A percentile compares a stretch with the other conserved stretches of the same genome.
phyloP scores from a whole-genome alignment of 1,139 yeast species.

The Debaryomycetaceae sp. region DNA sequence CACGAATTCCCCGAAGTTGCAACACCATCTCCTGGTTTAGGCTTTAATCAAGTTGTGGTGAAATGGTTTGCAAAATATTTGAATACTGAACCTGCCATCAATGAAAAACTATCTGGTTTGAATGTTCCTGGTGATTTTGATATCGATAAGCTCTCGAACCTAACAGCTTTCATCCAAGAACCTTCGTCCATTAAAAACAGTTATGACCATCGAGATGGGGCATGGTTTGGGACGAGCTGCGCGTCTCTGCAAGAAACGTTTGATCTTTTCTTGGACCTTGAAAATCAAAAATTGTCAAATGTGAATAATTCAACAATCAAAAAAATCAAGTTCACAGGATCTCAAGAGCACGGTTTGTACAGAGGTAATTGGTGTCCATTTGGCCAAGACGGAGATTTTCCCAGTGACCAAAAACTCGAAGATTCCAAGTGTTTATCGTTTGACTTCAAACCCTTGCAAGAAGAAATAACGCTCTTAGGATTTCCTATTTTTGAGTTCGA shows the following conservation, averaged over 20 bases:
- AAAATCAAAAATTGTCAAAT: slow-evolving; percentile 3
- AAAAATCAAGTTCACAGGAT: slow-evolving; percentile 20
- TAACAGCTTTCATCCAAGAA: slow-evolving; percentile 37
- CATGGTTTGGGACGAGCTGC: slow-evolving; percentile 24
- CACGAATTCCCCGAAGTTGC: slow-evolving; percentile 46
- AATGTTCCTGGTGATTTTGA: slow-evolving; percentile 17
- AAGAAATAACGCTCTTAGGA: slow-evolving; percentile 26
- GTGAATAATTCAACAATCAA: background rate
- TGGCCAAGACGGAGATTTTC: slow-evolving; percentile 41
- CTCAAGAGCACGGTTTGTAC: slow-evolving; percentile 34
- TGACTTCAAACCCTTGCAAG: slow-evolving; percentile 20
- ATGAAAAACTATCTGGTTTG: background rate
- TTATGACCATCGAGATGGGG: slow-evolving; percentile 30
- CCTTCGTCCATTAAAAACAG: slow-evolving; percentile 29
- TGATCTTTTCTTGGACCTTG: background rate
- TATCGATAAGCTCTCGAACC: slow-evolving; percentile 19
- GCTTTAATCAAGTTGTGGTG: slow-evolving; percentile 34
- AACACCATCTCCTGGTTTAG: slow-evolving; percentile 38
- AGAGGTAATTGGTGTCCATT: slow-evolving; percentile 44
- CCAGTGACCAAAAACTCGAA: slow-evolving; percentile 38
- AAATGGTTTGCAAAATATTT: slow-evolving; percentile 36
- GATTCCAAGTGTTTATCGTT: slow-evolving; percentile 33
- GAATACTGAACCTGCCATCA: slow-evolving; percentile 5
- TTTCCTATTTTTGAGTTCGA: slow-evolving; percentile 26
- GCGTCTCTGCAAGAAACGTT: background rate